Evolutionary conservation across 2,329 filamentous ascomycete species (phyloP).

Genomic region (Neonectria sp.): DNA sequence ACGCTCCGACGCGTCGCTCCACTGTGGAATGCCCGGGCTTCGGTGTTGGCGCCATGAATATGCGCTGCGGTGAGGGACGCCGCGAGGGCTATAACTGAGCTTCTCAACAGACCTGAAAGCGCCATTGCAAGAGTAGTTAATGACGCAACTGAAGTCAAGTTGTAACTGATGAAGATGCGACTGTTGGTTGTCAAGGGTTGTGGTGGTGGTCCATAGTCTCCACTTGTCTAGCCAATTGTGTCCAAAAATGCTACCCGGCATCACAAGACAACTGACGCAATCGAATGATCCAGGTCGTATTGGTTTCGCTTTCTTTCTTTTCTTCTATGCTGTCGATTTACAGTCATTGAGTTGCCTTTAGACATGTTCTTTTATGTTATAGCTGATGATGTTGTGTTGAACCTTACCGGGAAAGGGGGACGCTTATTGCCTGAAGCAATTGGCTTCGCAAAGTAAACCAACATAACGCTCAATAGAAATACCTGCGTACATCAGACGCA

Average conservation of each 20-base stretch:
- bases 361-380: too few relatives aligned
- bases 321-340: too few relatives aligned
- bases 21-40: constrained; percentile 13
- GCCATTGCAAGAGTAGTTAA: constrained; percentile 11
- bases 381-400: too few relatives aligned
- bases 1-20: constrained; percentile 17
- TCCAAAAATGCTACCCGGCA: not conserved
- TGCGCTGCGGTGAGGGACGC: constrained; percentile 6
- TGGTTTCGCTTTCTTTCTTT: not conserved
- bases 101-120: constrained; percentile 13
- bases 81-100: constrained; percentile 9
- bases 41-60: constrained; percentile 11
- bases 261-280: not conserved
- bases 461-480: too few relatives aligned
- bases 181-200: not conserved
- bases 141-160: not conserved
- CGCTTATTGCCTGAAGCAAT: too few relatives aligned
- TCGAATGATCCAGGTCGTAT: not conserved
- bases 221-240: not conserved
- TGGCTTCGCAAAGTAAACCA: too few relatives aligned
- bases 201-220: not conserved
- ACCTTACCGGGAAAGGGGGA: too few relatives aligned
- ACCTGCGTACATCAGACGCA: too few relatives aligned
- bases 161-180: not conserved
- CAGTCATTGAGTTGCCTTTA: too few relatives aligned